Base-by-base conservation (phyloP, 2,329 filamentous ascomycete species). In the Ophiostoma himal-ulmi region DNA sequence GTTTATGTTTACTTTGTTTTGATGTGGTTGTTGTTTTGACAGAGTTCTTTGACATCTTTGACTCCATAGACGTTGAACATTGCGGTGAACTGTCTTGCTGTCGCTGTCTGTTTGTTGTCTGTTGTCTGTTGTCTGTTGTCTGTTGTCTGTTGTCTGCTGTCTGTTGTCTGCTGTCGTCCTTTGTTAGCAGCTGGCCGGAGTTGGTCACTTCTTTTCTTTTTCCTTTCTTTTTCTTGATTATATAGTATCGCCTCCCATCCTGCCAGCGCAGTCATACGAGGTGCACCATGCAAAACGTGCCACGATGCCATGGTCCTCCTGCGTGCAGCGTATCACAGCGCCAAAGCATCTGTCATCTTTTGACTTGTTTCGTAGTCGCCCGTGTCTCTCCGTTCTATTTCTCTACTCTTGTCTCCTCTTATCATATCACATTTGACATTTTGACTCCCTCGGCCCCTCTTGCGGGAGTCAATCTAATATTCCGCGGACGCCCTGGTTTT, bases 251-350 rank as follows among this genome's bases (percentile, higher is more conserved):
- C 37, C 10, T 39, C 30, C 30, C 30, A 30, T 30, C 30, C 37
- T 39, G 37, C 37, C 37, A 39, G 11, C 52, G 52, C 54, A 14
- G 26, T 62, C 57, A 62, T 62, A 62, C 57, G 13, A 13, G 22
- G 22, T 20, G 30, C 30, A 5, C 17, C 37, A 66, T 36, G 37
- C 37, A 66, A 66, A 66, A 44, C 65, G 65, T 67, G 65, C 65
- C 65, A 67, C 39, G 65, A 67, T 67, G 37, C 14, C n/a, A 39
- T 67, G 64, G 37, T 48, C n/a, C 5, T 17, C 48, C 65, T 13
- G 36, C 64, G 22, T 41, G 11, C 64, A 41, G 26, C 17, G 48
- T 20, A 52, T 52, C n/a, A 52, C 48, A 52, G n/a, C 48, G 22
- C 4, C 30, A 5, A 30, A 60, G 22, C 54, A 60, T 30, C 54